A percentile compares a stretch with the other conserved stretches of the same genome.
Evolutionary conservation across 139 green algal genomes (phyloP).

Genomic region (Micromonas commoda): DNA sequence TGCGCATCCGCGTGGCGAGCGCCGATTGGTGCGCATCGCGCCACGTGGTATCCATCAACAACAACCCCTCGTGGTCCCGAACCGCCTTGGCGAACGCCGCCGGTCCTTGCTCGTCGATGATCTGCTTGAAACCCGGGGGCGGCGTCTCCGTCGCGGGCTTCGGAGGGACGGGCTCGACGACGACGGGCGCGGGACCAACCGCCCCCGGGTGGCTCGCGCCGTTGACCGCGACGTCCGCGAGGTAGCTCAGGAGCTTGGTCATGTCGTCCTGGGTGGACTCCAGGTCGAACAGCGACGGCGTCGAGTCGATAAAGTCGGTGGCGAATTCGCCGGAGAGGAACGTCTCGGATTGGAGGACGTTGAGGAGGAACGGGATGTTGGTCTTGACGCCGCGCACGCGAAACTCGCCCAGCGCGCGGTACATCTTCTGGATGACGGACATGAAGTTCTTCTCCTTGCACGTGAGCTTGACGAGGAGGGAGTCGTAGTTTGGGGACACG

Average conservation of each 20-base stretch:
- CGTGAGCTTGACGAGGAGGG: conserved; percentile 81
- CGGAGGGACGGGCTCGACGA: conserved; percentile 41
- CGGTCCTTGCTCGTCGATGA: conserved; percentile 63
- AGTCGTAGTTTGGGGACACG: conserved; percentile 79
- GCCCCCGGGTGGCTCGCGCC: conserved; percentile 72
- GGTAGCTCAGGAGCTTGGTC: conserved; percentile 62
- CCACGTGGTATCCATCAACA: conserved; percentile 90
- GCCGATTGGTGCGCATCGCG: conserved; percentile 86
- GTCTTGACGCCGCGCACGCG: conserved; percentile 88
- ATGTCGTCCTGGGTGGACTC: conserved; percentile 6
- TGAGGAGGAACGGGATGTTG: conserved; percentile 86
- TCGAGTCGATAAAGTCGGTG: conserved; percentile 78
- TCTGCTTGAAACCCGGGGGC: conserved; percentile 20
- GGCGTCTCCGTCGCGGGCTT: background rate
- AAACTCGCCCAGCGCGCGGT: conserved; percentile 80
- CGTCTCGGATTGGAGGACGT: conserved; percentile 77
- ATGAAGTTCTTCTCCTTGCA: conserved; percentile 60
- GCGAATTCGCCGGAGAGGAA: conserved; percentile 63
- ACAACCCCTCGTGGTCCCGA: conserved; percentile 70
- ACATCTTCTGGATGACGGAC: conserved; percentile 75
- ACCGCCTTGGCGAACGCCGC: conserved; percentile 77
- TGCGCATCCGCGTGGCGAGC: conserved; percentile 79
- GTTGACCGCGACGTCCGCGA: conserved; percentile 79
- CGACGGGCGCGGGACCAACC: conserved; percentile 52
- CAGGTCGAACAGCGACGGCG: conserved; percentile 63